Conservation (phyloP, 805 yeast species). For the Limtongia smithiae region DNA sequence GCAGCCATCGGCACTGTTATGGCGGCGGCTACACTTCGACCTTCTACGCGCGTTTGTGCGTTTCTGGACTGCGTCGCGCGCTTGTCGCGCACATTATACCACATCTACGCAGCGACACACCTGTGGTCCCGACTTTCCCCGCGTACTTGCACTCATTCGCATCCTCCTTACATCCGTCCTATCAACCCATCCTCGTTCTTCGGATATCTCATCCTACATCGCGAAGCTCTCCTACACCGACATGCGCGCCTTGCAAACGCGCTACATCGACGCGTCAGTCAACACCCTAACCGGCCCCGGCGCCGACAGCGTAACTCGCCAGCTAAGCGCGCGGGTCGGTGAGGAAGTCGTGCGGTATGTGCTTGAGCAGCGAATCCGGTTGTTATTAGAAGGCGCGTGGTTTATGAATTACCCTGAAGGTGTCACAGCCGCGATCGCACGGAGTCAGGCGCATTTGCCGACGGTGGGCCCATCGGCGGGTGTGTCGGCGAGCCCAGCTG, state of each 20-base stretch:
- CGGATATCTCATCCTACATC: background rate
- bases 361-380: constrained; percentile 10
- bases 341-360: constrained; percentile 7
- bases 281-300: background rate
- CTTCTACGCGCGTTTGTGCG: too few relatives aligned
- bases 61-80: too few relatives aligned
- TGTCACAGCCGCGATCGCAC: background rate
- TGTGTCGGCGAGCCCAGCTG: background rate
- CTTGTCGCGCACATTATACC: too few relatives aligned
- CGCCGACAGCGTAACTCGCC: too few relatives aligned
- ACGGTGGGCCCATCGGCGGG: background rate
- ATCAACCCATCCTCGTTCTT: too few relatives aligned
- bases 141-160: constrained; percentile 8
- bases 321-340: too few relatives aligned
- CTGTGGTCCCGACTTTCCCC: background rate
- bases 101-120: too few relatives aligned
- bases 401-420: background rate
- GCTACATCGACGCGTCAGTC: background rate
- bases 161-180: constrained; percentile 1
- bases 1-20: background rate
- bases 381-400: constrained; percentile 18
- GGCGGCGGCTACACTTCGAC: background rate
- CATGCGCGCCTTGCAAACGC: constrained; percentile 10
- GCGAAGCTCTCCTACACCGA: background rate
- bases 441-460: background rate